A percentile compares a stretch with the other conserved stretches of the same genome.
Evolutionary conservation across 148 eudicot genomes (phyloP).

Genomic region (Camellia lanceoleosa): DNA sequence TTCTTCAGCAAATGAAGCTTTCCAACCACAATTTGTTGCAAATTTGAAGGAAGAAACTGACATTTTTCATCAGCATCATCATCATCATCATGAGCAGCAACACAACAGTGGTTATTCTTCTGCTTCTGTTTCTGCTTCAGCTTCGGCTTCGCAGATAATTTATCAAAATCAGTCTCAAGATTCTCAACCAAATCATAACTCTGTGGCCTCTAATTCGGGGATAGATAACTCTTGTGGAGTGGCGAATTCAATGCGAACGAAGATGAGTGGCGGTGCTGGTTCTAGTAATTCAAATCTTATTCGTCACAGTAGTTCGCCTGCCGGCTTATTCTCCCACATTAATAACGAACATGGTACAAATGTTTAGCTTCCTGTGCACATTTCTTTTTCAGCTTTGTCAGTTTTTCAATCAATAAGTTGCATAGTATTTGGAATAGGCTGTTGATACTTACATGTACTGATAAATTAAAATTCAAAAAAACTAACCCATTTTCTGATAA

Average conservation of each 20-base stretch:
- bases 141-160: conserved; percentile 38
- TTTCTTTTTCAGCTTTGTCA: not conserved
- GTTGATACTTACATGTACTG: not conserved
- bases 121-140: not conserved
- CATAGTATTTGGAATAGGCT: not conserved
- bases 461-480: not conserved
- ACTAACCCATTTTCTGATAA: not conserved
- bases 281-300: conserved; percentile 47
- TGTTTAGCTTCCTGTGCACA: not conserved
- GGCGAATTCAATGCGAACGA: conserved; percentile 31
- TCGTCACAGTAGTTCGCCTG: conserved; percentile 89
- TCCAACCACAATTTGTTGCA: conserved; percentile 29
- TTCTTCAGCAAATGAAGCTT: conserved; percentile 16
- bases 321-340: conserved; percentile 62
- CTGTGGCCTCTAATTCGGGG: conserved; percentile 26
- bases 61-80: conserved; percentile 14
- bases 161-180: conserved; percentile 42
- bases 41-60: conserved; percentile 49
- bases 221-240: conserved; percentile 19
- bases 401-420: not conserved
- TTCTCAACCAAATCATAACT: conserved; percentile 29
- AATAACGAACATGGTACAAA: conserved; percentile 53
- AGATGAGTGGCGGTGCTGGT: conserved; percentile 30
- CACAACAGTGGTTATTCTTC: conserved; percentile 37
- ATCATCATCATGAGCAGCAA: conserved; percentile 19